Percentiles rank a stretch among this genome's conserved stretches.
Conservation (phyloP, 228 moss, liverwort and hornwort species). For the Sphagnum fallax region DNA sequence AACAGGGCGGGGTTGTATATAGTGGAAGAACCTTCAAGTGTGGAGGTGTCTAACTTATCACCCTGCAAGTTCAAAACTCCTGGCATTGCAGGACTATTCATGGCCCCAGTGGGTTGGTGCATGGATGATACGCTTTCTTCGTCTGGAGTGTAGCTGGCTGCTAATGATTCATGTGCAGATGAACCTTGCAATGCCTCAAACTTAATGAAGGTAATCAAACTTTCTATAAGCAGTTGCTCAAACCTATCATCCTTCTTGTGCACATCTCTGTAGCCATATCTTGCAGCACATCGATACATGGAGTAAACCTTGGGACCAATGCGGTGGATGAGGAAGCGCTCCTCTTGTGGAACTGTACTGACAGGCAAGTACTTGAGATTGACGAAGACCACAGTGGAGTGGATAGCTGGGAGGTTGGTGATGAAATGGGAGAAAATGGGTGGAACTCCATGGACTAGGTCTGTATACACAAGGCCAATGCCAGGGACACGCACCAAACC, state of each 20-base stretch:
- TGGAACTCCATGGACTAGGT: slow-evolving; percentile 79
- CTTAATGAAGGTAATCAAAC: slow-evolving; percentile 35
- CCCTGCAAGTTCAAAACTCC: slow-evolving; percentile 15
- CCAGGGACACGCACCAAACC: slow-evolving; percentile 89
- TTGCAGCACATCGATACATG: slow-evolving; percentile 87
- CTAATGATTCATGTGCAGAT: slow-evolving; percentile 23
- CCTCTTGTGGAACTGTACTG: slow-evolving; percentile 55
- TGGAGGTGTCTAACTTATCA: slow-evolving; percentile 2
- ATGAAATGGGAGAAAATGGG: slow-evolving; percentile 91
- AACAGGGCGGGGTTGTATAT: neutral
- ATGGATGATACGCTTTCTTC: slow-evolving; percentile 7
- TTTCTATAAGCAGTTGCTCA: slow-evolving; percentile 44
- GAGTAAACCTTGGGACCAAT: slow-evolving; percentile 61
- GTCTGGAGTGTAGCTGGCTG: slow-evolving; percentile 42
- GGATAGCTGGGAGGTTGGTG: slow-evolving; percentile 86
- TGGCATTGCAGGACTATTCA: slow-evolving; percentile 9
- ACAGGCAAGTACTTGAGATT: slow-evolving; percentile 84
- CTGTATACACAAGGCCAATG: slow-evolving; percentile 84
- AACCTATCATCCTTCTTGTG: slow-evolving; percentile 84
- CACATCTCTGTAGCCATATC: slow-evolving; percentile 77
- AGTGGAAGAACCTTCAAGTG: neutral
- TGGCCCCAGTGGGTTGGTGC: neutral
- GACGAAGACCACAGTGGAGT: slow-evolving; percentile 70
- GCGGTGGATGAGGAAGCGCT: slow-evolving; percentile 70
- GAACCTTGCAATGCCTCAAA: slow-evolving; percentile 32